phyloP scores from a whole-genome alignment of 2,329 filamentous ascomycete genomes.

The Annulohypoxylon truncatum region DNA sequence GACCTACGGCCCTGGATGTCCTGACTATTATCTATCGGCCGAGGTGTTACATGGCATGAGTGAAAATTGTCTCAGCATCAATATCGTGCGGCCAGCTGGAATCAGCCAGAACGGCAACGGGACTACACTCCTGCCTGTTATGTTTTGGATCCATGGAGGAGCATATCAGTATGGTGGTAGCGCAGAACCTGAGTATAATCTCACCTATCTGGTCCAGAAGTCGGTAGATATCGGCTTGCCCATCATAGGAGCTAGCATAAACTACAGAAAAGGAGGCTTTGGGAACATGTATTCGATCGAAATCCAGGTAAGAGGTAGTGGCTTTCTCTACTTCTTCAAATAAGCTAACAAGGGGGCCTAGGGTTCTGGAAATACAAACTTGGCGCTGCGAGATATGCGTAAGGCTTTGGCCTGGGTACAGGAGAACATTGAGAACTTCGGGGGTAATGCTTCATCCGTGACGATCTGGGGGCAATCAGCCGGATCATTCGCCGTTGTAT shows the following conservation, averaged over 20 bases:
- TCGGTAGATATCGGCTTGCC: slow-evolving; percentile 58
- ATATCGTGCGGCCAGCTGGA: slow-evolving; percentile 47
- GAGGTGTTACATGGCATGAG: slow-evolving; percentile 44
- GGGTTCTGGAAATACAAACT: slow-evolving; percentile 47
- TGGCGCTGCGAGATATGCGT: slow-evolving; percentile 47
- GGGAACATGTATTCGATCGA: slow-evolving; percentile 48
- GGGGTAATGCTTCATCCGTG: slow-evolving; percentile 46
- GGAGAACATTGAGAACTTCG: slow-evolving; percentile 48
- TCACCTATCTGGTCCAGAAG: slow-evolving; percentile 66
- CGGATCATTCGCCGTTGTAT: slow-evolving; percentile 50
- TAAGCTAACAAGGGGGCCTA: slow-evolving; percentile 22
- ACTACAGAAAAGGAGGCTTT: slow-evolving; percentile 55
- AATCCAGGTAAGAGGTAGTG: slow-evolving; percentile 39
- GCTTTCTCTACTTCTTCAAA: neutral
- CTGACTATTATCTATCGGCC: slow-evolving; percentile 35
- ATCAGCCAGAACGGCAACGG: neutral
- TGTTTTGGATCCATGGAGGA: slow-evolving; percentile 52
- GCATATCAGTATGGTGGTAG: slow-evolving; percentile 46
- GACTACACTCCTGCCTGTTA: slow-evolving; percentile 44
- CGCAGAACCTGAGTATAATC: slow-evolving; percentile 65
- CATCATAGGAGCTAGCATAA: slow-evolving; percentile 60
- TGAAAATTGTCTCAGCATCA: slow-evolving; percentile 51
- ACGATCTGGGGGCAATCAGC: slow-evolving; percentile 49
- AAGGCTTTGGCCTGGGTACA: slow-evolving; percentile 47
- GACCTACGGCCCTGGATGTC: slow-evolving; percentile 42